Base-by-base conservation (phyloP, 2,329 filamentous ascomycete genomes). In the Chalaropsis thielavioides region DNA sequence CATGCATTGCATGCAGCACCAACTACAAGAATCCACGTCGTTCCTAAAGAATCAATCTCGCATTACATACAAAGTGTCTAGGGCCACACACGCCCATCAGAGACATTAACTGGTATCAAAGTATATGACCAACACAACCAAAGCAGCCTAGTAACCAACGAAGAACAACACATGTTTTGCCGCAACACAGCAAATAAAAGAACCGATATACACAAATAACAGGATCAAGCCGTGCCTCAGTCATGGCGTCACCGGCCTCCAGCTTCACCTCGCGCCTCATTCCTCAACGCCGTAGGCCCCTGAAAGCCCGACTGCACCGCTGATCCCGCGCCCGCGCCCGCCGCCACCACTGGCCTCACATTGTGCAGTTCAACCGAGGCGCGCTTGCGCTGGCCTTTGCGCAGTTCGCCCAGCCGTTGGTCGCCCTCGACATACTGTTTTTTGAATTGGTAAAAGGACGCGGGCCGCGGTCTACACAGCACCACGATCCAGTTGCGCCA, bases 381-480 rank as follows among this genome's bases (percentile, higher is more conserved):
- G 77, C 73, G 81, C 72, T 71, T 71, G 8, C 73, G 69, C 64
- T 72, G 72, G 24, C 71, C 71, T 35, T 71, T 70, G 51, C 71
- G 72, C 56, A 66, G 63, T 27, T 80, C 77, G 5, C 87, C 89
- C 67, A 96, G 84, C 31, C 94, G 83, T 75, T 95, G 89, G 73
- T 97, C 94, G 6, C 94, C 94, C 68, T 86, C 81, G 68, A 84
- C 77, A 70, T 94, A 92, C 64, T 78, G 77, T 54, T 78, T 78
- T 77, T 96, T 96, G 79, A 97, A 96, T 68, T 83, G 83, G 72
- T 96, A 84, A 74, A 96, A 97, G 0, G 89, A 92, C 7, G 92
- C 92, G 22, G 90, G 86, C 22, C 92, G 83, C 13, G 94, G 92
- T 61, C 92, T 85, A 69, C 86, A 87, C 61, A 97, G 79, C 13